A percentile compares a stretch with the other conserved stretches of the same genome.
Evolutionary conservation across 2,329 filamentous ascomycete genomes (phyloP).

Genomic region (Cladophialophora bantiana): DNA sequence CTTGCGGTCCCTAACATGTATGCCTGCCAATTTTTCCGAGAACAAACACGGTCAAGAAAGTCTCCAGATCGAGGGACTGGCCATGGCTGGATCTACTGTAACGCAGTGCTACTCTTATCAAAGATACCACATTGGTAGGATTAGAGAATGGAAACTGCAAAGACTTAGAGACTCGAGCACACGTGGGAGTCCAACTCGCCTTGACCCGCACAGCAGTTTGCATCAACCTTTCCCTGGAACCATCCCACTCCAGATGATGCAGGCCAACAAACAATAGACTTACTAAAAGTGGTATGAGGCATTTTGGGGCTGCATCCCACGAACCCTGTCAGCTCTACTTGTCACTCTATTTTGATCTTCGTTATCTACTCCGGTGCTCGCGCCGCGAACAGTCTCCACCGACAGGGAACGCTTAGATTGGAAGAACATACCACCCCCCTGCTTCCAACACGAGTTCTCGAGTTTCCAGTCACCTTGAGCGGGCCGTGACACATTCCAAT

Average conservation of each 20-base stretch:
- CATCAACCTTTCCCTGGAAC: neutral
- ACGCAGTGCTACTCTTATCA: neutral
- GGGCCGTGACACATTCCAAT: neutral
- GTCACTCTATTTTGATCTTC: neutral
- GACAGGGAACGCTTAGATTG: neutral
- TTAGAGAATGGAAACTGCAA: neutral
- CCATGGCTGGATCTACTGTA: neutral
- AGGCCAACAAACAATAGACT: neutral
- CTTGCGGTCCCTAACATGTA: neutral
- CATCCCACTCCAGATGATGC: neutral
- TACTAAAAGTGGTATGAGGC: neutral
- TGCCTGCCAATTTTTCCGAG: neutral
- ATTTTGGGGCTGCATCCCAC: neutral
- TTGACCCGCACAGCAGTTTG: neutral
- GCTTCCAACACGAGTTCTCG: neutral
- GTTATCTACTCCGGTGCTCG: neutral
- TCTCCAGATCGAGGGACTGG: neutral
- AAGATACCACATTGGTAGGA: neutral
- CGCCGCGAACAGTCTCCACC: neutral
- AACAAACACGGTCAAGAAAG: neutral
- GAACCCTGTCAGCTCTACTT: constrained; percentile 2
- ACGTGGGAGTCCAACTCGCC: neutral
- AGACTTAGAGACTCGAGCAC: neutral
- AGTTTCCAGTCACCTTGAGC: neutral
- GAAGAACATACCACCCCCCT: neutral